phyloP scores from a whole-genome alignment of 148 eudicot genomes.

The Amaranthus palmeri region DNA sequence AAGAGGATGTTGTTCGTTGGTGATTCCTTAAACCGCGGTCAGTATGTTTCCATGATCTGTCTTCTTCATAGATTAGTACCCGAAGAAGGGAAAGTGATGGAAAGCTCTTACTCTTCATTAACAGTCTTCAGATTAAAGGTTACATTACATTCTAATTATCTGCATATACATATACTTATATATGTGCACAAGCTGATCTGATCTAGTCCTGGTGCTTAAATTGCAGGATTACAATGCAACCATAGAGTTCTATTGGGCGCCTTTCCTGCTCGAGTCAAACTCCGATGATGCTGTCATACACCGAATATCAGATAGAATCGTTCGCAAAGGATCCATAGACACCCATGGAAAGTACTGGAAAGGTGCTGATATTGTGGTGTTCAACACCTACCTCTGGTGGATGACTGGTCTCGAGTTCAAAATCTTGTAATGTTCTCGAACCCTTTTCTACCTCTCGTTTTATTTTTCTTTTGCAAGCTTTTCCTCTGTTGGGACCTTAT shows the following conservation, averaged over 20 bases:
- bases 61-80: slow-evolving; percentile 79
- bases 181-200: not conserved
- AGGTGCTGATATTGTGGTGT: slow-evolving; percentile 87
- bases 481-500: too few species aligned
- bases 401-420: slow-evolving; percentile 82
- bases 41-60: slow-evolving; percentile 73
- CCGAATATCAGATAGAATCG: slow-evolving; percentile 65
- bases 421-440: slow-evolving; percentile 47
- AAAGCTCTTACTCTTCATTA: slow-evolving; percentile 46
- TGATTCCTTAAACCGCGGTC: slow-evolving; percentile 88
- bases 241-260: slow-evolving; percentile 98
- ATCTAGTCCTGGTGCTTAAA: not conserved
- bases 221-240: slow-evolving; percentile 83
- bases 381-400: slow-evolving; percentile 98
- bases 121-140: slow-evolving; percentile 83
- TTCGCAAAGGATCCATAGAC: slow-evolving; percentile 75
- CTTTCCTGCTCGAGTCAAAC: slow-evolving; percentile 86
- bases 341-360: slow-evolving; percentile 86
- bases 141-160: not conserved
- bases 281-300: slow-evolving; percentile 74
- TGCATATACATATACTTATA: not conserved
- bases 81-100: slow-evolving; percentile 64
- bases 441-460: not conserved
- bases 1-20: slow-evolving; percentile 91
- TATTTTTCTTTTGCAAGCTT: too few species aligned